These are phyloP conservation scores for Thelephora ganbajun DNA, from an alignment of 768 basidiomycete species.

Conservation along the genomic window DNA sequence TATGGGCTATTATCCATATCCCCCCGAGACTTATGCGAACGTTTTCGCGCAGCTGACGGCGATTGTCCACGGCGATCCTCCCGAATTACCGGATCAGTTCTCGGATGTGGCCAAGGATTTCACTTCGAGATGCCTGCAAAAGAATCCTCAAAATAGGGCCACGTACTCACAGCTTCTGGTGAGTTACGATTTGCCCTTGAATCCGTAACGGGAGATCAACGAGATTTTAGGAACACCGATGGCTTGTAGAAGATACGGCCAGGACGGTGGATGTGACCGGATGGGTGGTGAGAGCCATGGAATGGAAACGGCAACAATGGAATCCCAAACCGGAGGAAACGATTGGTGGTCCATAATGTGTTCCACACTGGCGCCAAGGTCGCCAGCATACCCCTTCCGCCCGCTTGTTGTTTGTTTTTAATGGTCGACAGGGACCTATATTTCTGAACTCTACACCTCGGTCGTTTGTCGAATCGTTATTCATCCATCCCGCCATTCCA, in stretches of 20 bases:
- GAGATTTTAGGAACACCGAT: slow-evolving; percentile 52
- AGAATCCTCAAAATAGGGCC: slow-evolving; percentile 66
- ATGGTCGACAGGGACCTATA: not conserved
- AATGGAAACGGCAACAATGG: not conserved
- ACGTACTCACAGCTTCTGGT: slow-evolving; percentile 76
- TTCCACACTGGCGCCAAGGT: not conserved
- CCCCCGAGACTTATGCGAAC: slow-evolving; percentile 93
- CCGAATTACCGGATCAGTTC: slow-evolving; percentile 65
- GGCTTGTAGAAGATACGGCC: slow-evolving; percentile 45
- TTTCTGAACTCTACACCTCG: not conserved
- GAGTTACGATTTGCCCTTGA: slow-evolving; percentile 15
- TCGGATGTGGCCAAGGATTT: slow-evolving; percentile 66
- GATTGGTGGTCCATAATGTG: not conserved
- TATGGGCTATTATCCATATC: slow-evolving; percentile 85
- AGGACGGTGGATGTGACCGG: slow-evolving; percentile 70
- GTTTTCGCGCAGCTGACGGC: slow-evolving; percentile 96
- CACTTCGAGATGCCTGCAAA: slow-evolving; percentile 67
- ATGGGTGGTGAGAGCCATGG: slow-evolving; percentile 55
- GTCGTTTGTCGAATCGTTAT: not conserved
- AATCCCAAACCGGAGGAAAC: not conserved
- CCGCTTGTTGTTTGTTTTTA: not conserved
- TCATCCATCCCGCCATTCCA: not conserved
- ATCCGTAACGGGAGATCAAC: not conserved
- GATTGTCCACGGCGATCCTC: slow-evolving; percentile 91
- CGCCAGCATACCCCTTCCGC: not conserved